Evolutionary conservation across 805 yeast genomes (phyloP).

Genomic region (Cyberlindnera amylophila): DNA sequence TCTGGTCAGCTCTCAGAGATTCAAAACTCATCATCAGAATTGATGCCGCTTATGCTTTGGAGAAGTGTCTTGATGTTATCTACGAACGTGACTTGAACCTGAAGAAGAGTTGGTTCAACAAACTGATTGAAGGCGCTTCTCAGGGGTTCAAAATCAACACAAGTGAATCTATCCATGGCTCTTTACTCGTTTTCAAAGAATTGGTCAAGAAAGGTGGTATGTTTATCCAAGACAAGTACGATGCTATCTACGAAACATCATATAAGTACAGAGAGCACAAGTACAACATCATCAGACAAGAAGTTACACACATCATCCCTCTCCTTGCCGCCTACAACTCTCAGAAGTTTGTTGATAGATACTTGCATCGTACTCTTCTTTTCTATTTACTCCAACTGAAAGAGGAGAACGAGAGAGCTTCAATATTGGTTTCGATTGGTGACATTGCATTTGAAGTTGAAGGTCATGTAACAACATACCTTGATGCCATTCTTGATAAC

Average conservation of each 20-base stretch:
- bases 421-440: constrained; percentile 79
- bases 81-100: constrained; percentile 71
- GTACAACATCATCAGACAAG: constrained; percentile 70
- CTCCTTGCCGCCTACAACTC: constrained; percentile 76
- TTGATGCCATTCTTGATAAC: constrained; percentile 82
- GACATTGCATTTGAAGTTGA: constrained; percentile 73
- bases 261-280: constrained; percentile 75
- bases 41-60: constrained; percentile 81
- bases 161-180: constrained; percentile 80
- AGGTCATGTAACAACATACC: constrained; percentile 78
- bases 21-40: constrained; percentile 66
- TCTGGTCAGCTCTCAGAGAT: constrained; percentile 88
- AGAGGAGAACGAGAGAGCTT: constrained; percentile 69
- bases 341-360: constrained; percentile 69
- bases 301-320: constrained; percentile 82
- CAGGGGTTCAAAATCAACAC: constrained; percentile 49
- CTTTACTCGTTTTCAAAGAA: constrained; percentile 78
- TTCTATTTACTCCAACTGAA: constrained; percentile 77
- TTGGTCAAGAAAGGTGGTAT: constrained; percentile 68
- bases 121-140: constrained; percentile 65
- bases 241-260: constrained; percentile 71
- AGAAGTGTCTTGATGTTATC: constrained; percentile 73
- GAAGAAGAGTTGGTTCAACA: constrained; percentile 71
- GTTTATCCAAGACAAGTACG: constrained; percentile 66
- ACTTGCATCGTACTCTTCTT: constrained; percentile 73